These are phyloP conservation scores for Coelastrella sp. DNA, from an alignment of 139 green algal genomes.

Conservation along the genomic window DNA sequence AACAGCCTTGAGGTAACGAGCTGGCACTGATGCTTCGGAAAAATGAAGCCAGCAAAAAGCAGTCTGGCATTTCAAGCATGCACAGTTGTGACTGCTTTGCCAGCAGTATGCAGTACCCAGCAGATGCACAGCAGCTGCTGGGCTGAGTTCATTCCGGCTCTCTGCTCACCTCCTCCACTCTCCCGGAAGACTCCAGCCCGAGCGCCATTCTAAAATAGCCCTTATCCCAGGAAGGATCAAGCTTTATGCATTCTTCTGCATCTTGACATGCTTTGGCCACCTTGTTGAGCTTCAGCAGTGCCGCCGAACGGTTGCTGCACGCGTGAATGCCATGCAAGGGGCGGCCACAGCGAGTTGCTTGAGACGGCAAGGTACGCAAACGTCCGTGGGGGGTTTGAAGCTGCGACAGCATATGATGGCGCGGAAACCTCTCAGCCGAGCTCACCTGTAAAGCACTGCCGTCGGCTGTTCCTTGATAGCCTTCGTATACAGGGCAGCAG, in stretches of 20 bases:
- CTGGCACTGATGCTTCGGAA: not conserved
- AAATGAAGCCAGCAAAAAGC: too few species aligned
- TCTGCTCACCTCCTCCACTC: constrained; percentile 35
- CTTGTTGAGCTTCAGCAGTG: constrained; percentile 94
- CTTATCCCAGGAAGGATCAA: constrained; percentile 92
- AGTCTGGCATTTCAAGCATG: too few species aligned
- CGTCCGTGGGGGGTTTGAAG: too few species aligned
- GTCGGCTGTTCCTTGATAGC: constrained; percentile 87
- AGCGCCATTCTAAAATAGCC: constrained; percentile 56
- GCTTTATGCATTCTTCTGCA: constrained; percentile 77
- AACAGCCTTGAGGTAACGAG: not conserved
- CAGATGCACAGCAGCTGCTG: too few species aligned
- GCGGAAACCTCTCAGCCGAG: not conserved
- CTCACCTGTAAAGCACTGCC: constrained; percentile 82
- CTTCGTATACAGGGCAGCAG: constrained; percentile 90
- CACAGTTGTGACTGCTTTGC: too few species aligned
- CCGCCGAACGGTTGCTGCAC: constrained; percentile 91
- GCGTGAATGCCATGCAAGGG: not conserved
- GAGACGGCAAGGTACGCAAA: too few species aligned
- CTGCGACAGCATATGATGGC: not conserved
- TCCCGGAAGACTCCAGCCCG: constrained; percentile 51
- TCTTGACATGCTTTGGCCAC: constrained; percentile 91
- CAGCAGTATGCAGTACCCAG: too few species aligned
- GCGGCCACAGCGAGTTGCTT: too few species aligned
- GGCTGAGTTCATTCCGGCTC: too few species aligned